phyloP scores from a whole-genome alignment of 75 land plant genomes.

The Sequoiadendron giganteum region DNA sequence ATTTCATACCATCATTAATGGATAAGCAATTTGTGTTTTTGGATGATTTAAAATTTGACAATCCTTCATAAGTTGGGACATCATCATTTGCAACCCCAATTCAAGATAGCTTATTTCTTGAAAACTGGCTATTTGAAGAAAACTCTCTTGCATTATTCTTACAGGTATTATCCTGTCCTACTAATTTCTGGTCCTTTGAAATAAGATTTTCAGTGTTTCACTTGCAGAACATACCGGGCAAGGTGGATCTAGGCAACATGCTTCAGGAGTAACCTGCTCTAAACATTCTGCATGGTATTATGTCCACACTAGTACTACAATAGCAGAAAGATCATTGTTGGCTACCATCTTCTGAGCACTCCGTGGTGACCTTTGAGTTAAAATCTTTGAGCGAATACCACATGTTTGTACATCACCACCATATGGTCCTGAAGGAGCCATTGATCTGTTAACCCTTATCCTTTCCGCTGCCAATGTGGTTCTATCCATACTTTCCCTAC shows the following conservation, averaged over 20 bases:
- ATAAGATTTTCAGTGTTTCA: constrained; percentile 33
- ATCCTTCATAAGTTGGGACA: constrained; percentile 11
- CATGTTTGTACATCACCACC: constrained; percentile 51
- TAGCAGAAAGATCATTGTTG: constrained; percentile 53
- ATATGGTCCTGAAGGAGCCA: constrained; percentile 15
- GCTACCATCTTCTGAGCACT: constrained; percentile 48
- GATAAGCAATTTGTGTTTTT: constrained; percentile 14
- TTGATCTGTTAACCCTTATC: constrained; percentile 27
- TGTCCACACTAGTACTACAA: constrained; percentile 84
- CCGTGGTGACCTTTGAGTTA: constrained; percentile 61
- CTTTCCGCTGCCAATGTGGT: constrained; percentile 29
- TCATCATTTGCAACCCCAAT: constrained; percentile 53
- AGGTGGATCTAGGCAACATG: constrained; percentile 69
- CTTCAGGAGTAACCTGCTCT: constrained; percentile 68
- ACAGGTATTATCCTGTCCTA: constrained; percentile 28
- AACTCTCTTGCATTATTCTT: constrained; percentile 1
- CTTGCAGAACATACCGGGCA: constrained; percentile 74
- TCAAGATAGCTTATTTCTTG: constrained; percentile 51
- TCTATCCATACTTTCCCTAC: constrained; percentile 41
- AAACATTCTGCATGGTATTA: constrained; percentile 93
- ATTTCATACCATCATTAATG: constrained; percentile 23
- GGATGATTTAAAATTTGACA: constrained; percentile 7
- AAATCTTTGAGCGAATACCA: constrained; percentile 66
- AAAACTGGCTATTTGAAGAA: background rate
- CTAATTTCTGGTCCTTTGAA: constrained; percentile 33